These are phyloP conservation scores for Aspergillus oerlinghausenensis DNA, from an alignment of 2,329 filamentous ascomycete species.

Conservation along the genomic window DNA sequence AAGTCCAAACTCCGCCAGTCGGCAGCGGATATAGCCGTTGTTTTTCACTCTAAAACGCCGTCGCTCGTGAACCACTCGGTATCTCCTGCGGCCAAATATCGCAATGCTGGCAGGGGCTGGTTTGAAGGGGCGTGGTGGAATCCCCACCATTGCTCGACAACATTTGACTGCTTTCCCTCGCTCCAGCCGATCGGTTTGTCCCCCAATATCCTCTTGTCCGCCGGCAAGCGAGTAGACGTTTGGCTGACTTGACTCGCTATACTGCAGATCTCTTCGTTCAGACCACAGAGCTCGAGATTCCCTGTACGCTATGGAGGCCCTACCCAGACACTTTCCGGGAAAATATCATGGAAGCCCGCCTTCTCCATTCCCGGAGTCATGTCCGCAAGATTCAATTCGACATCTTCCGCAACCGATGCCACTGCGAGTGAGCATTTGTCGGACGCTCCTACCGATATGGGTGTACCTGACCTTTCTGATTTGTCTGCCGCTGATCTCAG, in stretches of 20 bases:
- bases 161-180: slow-evolving; percentile 23
- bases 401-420: slow-evolving; percentile 21
- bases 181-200: slow-evolving; percentile 34
- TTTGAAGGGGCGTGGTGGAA: slow-evolving; percentile 45
- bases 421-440: slow-evolving; percentile 4
- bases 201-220: slow-evolving; percentile 1
- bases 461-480: slow-evolving; percentile 19
- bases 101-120: slow-evolving; percentile 56
- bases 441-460: slow-evolving; percentile 1
- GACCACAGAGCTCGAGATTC: slow-evolving; percentile 21
- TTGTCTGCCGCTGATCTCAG: slow-evolving; percentile 37
- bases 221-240: background rate
- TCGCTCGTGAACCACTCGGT: background rate
- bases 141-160: slow-evolving; percentile 35
- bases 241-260: slow-evolving; percentile 15
- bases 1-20: slow-evolving; percentile 3
- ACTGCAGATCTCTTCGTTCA: slow-evolving; percentile 33
- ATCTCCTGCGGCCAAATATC: background rate
- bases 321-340: slow-evolving; percentile 18
- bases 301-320: slow-evolving; percentile 17
- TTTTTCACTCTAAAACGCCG: slow-evolving; percentile 7
- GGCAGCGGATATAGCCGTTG: slow-evolving; percentile 1
- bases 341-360: slow-evolving; percentile 19
- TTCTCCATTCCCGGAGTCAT: slow-evolving; percentile 19
- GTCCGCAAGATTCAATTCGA: slow-evolving; percentile 37